These are phyloP conservation scores for Globisporangium camurandrum DNA, from an alignment of 352 stramenopile genomes.

Conservation along the genomic window DNA sequence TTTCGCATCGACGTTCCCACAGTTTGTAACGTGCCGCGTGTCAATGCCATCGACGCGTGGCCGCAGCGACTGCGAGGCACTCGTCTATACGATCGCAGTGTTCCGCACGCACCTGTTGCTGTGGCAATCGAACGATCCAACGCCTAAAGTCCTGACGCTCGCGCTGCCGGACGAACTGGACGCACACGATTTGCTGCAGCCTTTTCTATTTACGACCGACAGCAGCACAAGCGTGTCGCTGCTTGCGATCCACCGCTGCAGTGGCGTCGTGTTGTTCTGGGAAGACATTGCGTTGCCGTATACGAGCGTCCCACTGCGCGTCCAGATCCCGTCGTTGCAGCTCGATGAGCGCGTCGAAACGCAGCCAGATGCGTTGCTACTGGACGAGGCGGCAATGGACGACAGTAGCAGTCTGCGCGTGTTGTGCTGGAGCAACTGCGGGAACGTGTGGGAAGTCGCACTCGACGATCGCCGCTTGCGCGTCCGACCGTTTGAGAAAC, in stretches of 20 bases:
- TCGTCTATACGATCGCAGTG: conserved; percentile 50
- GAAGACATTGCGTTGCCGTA: conserved; percentile 76
- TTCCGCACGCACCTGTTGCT: conserved; percentile 55
- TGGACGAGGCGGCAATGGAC: not conserved
- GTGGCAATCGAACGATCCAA: conserved; percentile 49
- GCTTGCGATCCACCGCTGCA: conserved; percentile 54
- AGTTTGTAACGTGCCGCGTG: conserved; percentile 27
- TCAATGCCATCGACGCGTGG: conserved; percentile 35
- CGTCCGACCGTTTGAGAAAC: conserved; percentile 64
- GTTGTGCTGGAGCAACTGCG: conserved; percentile 76
- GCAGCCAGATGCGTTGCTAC: conserved; percentile 24
- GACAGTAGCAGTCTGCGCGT: conserved; percentile 40
- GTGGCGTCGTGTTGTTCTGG: conserved; percentile 71
- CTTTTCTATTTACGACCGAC: conserved; percentile 63
- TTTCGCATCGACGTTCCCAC: conserved; percentile 4
- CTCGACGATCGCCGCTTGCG: conserved; percentile 76
- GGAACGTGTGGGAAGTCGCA: conserved; percentile 72
- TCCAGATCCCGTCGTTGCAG: conserved; percentile 70
- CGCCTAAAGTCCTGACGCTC: conserved; percentile 33
- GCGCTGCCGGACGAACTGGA: conserved; percentile 50
- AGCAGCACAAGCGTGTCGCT: conserved; percentile 61
- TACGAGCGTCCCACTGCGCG: conserved; percentile 64
- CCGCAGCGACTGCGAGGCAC: conserved; percentile 36
- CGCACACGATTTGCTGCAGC: conserved; percentile 33
- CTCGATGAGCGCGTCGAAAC: conserved; percentile 41